These are phyloP conservation scores for Parachaetomium inaequale DNA, from an alignment of 495 filamentous ascomycete genomes.

Conservation along the genomic window DNA sequence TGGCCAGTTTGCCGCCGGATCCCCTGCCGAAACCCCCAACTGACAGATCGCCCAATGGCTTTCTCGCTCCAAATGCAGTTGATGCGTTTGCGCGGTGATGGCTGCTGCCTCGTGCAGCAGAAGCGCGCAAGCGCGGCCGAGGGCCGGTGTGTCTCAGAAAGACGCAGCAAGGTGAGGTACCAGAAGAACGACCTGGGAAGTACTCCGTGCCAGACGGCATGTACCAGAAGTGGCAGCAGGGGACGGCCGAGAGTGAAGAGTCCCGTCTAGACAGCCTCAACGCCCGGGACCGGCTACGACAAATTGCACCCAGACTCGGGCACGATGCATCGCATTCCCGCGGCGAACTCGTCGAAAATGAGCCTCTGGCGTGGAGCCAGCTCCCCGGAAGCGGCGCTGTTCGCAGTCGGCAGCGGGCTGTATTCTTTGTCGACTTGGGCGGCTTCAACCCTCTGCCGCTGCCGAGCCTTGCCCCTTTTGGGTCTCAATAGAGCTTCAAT, in stretches of 20 bases:
- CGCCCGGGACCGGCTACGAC: not conserved
- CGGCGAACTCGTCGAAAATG: not conserved
- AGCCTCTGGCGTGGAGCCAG: not conserved
- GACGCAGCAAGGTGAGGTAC: not conserved
- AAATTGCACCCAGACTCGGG: not conserved
- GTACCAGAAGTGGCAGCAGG: not conserved
- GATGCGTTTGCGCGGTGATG: not conserved
- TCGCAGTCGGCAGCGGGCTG: not conserved
- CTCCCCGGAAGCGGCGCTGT: not conserved
- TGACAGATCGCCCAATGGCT: not conserved
- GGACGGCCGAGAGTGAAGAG: not conserved
- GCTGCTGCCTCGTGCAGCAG: not conserved
- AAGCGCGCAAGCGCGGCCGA: not conserved
- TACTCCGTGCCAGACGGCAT: not conserved
- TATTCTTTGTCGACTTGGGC: slow-evolving; percentile 21
- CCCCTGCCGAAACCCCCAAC: not conserved
- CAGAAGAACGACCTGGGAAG: not conserved
- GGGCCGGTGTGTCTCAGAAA: not conserved
- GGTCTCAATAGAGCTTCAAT: slow-evolving; percentile 39
- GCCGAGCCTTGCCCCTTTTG: slow-evolving; percentile 26
- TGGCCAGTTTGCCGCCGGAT: slow-evolving; percentile 1
- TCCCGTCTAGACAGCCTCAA: slow-evolving; percentile 1
- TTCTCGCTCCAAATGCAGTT: not conserved
- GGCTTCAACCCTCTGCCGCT: slow-evolving; percentile 9
- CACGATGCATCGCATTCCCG: slow-evolving; percentile 5